phyloP scores from a whole-genome alignment of 2,329 filamentous ascomycete species.

The Myriosclerotinia curreyana region DNA sequence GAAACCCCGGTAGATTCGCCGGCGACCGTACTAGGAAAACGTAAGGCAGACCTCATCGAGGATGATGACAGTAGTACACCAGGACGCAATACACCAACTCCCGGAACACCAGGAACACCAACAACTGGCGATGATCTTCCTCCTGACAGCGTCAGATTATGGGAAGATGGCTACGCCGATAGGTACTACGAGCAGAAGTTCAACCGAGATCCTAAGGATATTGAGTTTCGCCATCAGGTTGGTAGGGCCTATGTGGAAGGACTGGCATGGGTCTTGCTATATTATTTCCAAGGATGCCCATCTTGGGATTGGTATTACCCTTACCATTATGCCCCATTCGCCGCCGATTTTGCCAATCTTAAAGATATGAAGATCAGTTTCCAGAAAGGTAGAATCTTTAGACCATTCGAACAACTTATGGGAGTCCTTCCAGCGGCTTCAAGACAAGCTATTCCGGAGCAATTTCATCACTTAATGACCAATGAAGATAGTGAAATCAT shows the following conservation, averaged over 20 bases:
- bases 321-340: slow-evolving; percentile 97
- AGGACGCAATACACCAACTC: slow-evolving; percentile 55
- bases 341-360: slow-evolving; percentile 86
- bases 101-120: slow-evolving; percentile 46
- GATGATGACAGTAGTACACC: slow-evolving; percentile 57
- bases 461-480: slow-evolving; percentile 90
- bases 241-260: slow-evolving; percentile 91
- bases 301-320: slow-evolving; percentile 99
- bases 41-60: slow-evolving; percentile 71
- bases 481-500: slow-evolving; percentile 86
- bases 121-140: slow-evolving; percentile 57
- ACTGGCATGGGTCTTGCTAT: slow-evolving; percentile 89
- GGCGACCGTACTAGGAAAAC: slow-evolving; percentile 62
- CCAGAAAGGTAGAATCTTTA: slow-evolving; percentile 79
- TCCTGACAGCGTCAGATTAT: slow-evolving; percentile 80
- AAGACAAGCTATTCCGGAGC: slow-evolving; percentile 81
- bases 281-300: slow-evolving; percentile 97
- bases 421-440: slow-evolving; percentile 93
- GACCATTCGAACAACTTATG: slow-evolving; percentile 96
- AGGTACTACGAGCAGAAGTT: slow-evolving; percentile 98
- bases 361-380: slow-evolving; percentile 77
- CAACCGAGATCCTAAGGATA: slow-evolving; percentile 73
- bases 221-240: slow-evolving; percentile 84
- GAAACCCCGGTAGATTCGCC: slow-evolving; percentile 39
- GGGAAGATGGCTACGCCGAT: slow-evolving; percentile 94